Evolutionary conservation across 345 rosid genomes (phyloP).

Genomic region (Ceriops tagal): DNA sequence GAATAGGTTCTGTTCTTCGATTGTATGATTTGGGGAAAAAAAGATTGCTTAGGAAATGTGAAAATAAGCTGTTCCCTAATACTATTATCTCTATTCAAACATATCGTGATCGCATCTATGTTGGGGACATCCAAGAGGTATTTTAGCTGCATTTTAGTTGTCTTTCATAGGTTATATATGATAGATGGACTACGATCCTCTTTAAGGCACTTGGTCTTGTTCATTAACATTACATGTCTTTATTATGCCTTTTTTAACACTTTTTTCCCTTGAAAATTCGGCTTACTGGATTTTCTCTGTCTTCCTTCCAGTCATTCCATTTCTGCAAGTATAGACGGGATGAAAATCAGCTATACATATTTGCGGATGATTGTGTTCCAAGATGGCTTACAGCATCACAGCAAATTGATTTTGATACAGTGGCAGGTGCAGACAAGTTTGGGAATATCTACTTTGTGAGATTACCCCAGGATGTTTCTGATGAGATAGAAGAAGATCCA

Average conservation of each 20-base stretch:
- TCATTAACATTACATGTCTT: background rate
- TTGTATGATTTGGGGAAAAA: conserved; percentile 89
- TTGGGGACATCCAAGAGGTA: conserved; percentile 97
- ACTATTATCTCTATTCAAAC: conserved; percentile 69
- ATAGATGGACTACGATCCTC: background rate
- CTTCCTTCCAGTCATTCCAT: conserved; percentile 79
- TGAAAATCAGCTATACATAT: conserved; percentile 92
- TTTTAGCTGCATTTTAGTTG: background rate
- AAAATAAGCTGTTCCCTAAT: conserved; percentile 92
- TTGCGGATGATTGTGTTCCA: conserved; percentile 92
- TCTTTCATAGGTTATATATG: background rate
- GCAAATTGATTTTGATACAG: conserved; percentile 87
- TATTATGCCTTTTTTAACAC: background rate
- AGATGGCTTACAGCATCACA: conserved; percentile 95
- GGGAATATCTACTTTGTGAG: conserved; percentile 87
- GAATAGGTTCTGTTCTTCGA: conserved; percentile 84
- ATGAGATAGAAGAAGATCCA: conserved; percentile 97
- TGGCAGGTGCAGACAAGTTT: conserved; percentile 97
- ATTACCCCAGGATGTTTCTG: conserved; percentile 88
- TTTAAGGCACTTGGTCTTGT: background rate
- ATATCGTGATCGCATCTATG: conserved; percentile 91
- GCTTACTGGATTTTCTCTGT: background rate
- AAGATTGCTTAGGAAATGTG: conserved; percentile 90
- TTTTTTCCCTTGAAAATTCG: background rate
- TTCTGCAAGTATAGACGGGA: conserved; percentile 98